These are phyloP conservation scores for Lodderomyces oxycetoniae DNA, from an alignment of 1,139 yeast genomes.

Conservation along the genomic window DNA sequence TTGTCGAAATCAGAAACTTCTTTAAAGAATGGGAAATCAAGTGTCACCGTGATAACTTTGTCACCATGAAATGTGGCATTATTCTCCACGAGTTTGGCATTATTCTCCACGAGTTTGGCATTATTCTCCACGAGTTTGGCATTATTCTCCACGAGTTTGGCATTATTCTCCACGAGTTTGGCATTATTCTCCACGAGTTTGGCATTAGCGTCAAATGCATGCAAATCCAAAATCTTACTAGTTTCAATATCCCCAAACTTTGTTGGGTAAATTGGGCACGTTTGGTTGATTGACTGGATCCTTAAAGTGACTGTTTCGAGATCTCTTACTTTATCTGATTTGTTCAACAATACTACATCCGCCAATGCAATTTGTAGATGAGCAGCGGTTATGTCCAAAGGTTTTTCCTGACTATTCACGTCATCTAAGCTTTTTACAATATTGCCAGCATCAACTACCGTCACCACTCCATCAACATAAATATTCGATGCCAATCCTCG, in stretches of 20 bases:
- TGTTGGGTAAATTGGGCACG: conserved; percentile 66
- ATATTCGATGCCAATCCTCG: conserved; percentile 80
- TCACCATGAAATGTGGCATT: conserved; percentile 35
- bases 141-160: conserved; percentile 20
- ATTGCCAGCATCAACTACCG: conserved; percentile 79
- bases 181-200: conserved; percentile 21
- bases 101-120: conserved; percentile 19
- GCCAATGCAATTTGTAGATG: conserved; percentile 89
- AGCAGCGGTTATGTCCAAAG: conserved; percentile 69
- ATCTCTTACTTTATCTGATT: conserved; percentile 49
- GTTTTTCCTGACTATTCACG: conserved; percentile 44
- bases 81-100: conserved; percentile 19
- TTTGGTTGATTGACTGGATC: conserved; percentile 57
- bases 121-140: conserved; percentile 22
- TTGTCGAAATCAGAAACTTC: conserved; percentile 28
- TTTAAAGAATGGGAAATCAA: conserved; percentile 47
- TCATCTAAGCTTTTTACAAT: conserved; percentile 67
- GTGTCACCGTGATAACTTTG: conserved; percentile 59
- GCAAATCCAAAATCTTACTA: conserved; percentile 63
- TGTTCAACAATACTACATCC: conserved; percentile 74
- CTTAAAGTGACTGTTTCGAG: conserved; percentile 26
- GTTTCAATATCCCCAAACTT: conserved; percentile 65
- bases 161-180: no score
- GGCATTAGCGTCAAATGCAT: conserved; percentile 63
- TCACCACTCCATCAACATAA: conserved; percentile 89